Evolutionary conservation across 352 stramenopile species (phyloP).

Genomic region (Phytophthora multivora): DNA sequence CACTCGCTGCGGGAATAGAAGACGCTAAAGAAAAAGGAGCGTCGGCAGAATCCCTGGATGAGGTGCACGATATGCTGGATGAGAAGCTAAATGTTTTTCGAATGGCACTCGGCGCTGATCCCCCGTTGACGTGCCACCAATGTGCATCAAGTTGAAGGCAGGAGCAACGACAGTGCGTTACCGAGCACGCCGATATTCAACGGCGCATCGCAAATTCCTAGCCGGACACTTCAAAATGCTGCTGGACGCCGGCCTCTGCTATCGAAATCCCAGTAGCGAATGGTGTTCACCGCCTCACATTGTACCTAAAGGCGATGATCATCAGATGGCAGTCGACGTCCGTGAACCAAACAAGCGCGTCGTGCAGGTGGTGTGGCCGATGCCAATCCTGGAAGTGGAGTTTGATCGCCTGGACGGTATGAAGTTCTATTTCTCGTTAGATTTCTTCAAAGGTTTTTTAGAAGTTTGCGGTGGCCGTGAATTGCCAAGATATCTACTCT

Average conservation of each 20-base stretch:
- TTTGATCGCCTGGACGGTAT: slow-evolving; percentile 7
- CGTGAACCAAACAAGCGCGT: slow-evolving; percentile 6
- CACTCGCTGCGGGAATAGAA: neutral
- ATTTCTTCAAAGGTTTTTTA: slow-evolving; percentile 19
- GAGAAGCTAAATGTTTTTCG: neutral
- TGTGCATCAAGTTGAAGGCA: slow-evolving; percentile 1
- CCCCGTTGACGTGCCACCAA: neutral
- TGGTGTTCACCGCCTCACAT: slow-evolving; percentile 1
- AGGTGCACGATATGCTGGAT: neutral
- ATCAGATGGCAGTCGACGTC: slow-evolving; percentile 21
- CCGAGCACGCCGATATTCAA: neutral
- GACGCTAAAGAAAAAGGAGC: neutral
- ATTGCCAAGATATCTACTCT: slow-evolving; percentile 14
- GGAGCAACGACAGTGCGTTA: neutral
- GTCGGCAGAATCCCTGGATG: neutral
- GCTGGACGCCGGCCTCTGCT: neutral
- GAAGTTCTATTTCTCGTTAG: neutral
- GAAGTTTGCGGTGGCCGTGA: slow-evolving; percentile 4
- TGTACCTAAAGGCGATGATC: neutral
- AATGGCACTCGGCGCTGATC: neutral
- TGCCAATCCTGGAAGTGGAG: slow-evolving; percentile 15
- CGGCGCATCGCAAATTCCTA: neutral
- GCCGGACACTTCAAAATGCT: neutral
- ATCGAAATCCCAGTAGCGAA: neutral
- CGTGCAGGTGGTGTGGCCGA: slow-evolving; percentile 11